Evolutionary conservation across 805 yeast genomes (phyloP).

Genomic region (Candida peoriensis): DNA sequence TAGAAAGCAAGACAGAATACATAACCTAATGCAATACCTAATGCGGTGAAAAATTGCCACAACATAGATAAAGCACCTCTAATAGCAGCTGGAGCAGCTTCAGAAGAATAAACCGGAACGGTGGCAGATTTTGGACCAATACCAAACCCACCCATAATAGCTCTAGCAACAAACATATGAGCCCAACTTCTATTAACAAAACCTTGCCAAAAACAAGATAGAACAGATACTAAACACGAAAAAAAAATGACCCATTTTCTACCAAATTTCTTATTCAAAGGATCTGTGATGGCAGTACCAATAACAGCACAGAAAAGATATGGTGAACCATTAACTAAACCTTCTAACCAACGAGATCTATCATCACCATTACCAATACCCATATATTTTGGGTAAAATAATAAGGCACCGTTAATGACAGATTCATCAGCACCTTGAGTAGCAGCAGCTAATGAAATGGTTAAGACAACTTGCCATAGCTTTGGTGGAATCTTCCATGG

Average conservation of each 20-base stretch:
- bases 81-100: conserved; percentile 55
- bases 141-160: conserved; percentile 56
- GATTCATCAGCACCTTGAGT: conserved; percentile 81
- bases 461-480: conserved; percentile 50
- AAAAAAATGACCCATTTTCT: conserved; percentile 64
- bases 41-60: conserved; percentile 74
- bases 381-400: conserved; percentile 53
- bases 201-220: conserved; percentile 68
- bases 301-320: conserved; percentile 58
- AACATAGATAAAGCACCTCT: conserved; percentile 68
- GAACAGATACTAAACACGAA: conserved; percentile 55
- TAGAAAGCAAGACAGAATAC: conserved; percentile 61
- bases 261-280: conserved; percentile 49
- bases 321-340: conserved; percentile 66
- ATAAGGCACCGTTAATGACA: conserved; percentile 67
- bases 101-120: conserved; percentile 66
- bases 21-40: conserved; percentile 70
- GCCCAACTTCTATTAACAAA: conserved; percentile 53
- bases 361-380: conserved; percentile 43
- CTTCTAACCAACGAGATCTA: conserved; percentile 52
- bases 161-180: conserved; percentile 62
- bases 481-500: conserved; percentile 41
- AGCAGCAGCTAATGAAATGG: conserved; percentile 74
- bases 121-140: conserved; percentile 75
- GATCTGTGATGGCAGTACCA: conserved; percentile 62